Conservation (phyloP, 306 rosid genomes). For the Vigna nakashimae region DNA sequence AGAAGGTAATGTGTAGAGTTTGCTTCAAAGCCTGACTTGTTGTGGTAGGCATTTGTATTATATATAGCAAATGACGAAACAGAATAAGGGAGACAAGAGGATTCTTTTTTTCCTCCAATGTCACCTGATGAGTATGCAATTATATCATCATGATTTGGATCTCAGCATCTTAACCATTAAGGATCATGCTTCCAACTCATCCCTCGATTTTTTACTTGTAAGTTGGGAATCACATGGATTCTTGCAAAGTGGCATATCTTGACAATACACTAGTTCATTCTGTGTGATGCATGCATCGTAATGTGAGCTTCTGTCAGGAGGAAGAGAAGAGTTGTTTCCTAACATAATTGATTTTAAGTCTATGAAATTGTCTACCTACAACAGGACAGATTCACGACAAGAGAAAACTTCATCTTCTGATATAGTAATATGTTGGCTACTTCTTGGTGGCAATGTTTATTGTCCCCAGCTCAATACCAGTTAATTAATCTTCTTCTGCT, state of each 20-base stretch:
- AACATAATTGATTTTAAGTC: conserved; percentile 22
- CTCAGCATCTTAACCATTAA: not conserved
- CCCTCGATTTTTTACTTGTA: not conserved
- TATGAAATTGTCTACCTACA: conserved; percentile 36
- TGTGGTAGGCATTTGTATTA: conserved; percentile 16
- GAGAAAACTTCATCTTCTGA: conserved; percentile 11
- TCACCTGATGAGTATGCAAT: conserved; percentile 30
- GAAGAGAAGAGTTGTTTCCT: conserved; percentile 17
- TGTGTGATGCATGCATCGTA: conserved; percentile 15
- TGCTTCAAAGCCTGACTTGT: conserved; percentile 25
- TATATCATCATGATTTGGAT: conserved; percentile 35
- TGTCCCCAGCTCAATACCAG: conserved; percentile 40
- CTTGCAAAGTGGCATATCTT: conserved; percentile 35
- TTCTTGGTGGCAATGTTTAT: conserved; percentile 29
- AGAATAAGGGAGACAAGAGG: conserved; percentile 35
- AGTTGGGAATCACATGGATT: not conserved
- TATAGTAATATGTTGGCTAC: not conserved
- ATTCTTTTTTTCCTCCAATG: conserved; percentile 25
- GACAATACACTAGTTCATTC: conserved; percentile 28
- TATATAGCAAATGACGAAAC: conserved; percentile 33
- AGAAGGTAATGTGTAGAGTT: conserved; percentile 15
- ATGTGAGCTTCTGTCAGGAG: conserved; percentile 28
- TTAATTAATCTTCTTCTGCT: conserved; percentile 20
- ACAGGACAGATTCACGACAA: conserved; percentile 31
- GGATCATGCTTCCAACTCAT: conserved; percentile 36